Conservation (phyloP, 495 filamentous ascomycete species). For the Lichina pygmaea region DNA sequence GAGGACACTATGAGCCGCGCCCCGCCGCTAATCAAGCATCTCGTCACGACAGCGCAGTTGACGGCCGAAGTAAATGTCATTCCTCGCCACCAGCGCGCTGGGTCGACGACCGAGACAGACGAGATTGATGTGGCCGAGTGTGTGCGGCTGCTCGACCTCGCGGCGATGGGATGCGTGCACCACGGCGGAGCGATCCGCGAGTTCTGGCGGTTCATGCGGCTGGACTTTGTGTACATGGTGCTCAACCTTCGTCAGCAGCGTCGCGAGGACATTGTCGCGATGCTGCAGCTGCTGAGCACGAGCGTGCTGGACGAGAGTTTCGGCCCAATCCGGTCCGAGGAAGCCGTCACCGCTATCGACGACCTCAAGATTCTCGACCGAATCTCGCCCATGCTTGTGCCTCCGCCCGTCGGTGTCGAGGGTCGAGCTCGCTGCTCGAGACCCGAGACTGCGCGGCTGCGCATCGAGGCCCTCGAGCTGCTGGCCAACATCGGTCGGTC, state of each 20-base stretch:
- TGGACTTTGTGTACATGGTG: conserved; percentile 37
- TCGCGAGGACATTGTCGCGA: conserved; percentile 28
- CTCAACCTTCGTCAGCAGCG: conserved; percentile 22
- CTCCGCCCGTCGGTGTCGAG: conserved; percentile 21
- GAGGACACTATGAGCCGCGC: conserved; percentile 19
- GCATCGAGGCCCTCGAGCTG: conserved; percentile 27
- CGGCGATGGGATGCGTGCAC: conserved; percentile 23
- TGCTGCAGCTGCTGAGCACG: conserved; percentile 28
- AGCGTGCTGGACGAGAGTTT: conserved; percentile 29
- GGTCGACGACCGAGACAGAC: conserved; percentile 17
- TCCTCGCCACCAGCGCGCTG: conserved; percentile 22
- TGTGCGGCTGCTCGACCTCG: conserved; percentile 26
- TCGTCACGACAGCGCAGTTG: conserved; percentile 25
- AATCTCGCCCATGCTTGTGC: conserved; percentile 29
- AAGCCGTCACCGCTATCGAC: conserved; percentile 17
- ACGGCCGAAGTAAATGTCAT: conserved; percentile 30
- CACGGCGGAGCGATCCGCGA: conserved; percentile 14
- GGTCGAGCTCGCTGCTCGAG: conserved; percentile 20
- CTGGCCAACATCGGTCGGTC: conserved; percentile 21
- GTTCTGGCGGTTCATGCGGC: conserved; percentile 34
- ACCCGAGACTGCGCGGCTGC: conserved; percentile 25
- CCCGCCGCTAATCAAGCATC: conserved; percentile 20
- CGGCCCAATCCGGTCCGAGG: conserved; percentile 27
- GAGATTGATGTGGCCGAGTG: conserved; percentile 28
- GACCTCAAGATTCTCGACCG: conserved; percentile 34